Percentiles rank a stretch among this genome's conserved stretches.
Conservation (phyloP, 73 alveolate species). For the Tetrahymena borealis region DNA sequence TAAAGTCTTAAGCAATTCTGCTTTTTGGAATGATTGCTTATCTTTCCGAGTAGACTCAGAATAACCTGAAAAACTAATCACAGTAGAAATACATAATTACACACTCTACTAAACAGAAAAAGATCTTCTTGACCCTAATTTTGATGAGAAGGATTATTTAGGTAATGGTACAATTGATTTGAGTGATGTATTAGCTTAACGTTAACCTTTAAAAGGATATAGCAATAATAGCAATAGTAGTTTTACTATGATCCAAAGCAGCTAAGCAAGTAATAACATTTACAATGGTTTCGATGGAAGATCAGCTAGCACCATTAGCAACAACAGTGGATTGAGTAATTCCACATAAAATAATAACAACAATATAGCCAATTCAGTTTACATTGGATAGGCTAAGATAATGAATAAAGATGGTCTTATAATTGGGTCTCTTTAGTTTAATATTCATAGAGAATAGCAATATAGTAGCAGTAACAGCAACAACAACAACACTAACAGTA, state of each 20-base stretch:
- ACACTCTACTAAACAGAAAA: background rate
- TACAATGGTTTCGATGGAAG: no score
- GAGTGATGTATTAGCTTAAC: background rate
- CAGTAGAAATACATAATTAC: background rate
- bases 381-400: background rate
- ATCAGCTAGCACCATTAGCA: no score
- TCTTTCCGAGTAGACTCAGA: background rate
- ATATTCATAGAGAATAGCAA: background rate
- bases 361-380: background rate
- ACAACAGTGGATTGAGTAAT: background rate
- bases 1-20: background rate
- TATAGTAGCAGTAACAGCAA: background rate
- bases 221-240: background rate
- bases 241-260: background rate
- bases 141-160: background rate
- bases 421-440: background rate
- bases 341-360: background rate
- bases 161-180: background rate
- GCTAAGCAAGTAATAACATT: background rate
- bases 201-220: background rate
- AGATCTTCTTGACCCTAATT: background rate
- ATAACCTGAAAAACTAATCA: background rate
- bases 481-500: no score
- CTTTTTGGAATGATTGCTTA: background rate
- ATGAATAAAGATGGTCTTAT: background rate